Evolutionary conservation across 2,329 filamentous ascomycete genomes (phyloP).

Genomic region (Diaporthe capsici): DNA sequence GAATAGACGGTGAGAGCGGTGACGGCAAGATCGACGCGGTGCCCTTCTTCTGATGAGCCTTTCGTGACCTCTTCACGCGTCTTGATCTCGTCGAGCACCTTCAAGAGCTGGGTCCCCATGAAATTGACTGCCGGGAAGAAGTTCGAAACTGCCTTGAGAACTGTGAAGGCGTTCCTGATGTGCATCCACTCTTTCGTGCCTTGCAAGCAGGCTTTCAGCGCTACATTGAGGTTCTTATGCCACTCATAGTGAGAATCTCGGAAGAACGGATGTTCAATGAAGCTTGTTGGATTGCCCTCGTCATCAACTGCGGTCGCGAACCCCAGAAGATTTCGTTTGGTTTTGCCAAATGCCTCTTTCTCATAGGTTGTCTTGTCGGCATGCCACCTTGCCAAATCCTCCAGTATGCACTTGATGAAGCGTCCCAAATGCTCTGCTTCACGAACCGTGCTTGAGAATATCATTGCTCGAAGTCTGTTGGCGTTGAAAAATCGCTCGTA

Average conservation of each 20-base stretch:
- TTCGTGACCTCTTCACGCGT: slow-evolving; percentile 70
- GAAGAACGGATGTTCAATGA: slow-evolving; percentile 89
- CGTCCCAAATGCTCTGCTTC: slow-evolving; percentile 95
- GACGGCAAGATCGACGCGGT: slow-evolving; percentile 81
- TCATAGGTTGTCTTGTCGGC: slow-evolving; percentile 82
- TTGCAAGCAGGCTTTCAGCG: slow-evolving; percentile 85
- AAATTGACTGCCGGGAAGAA: slow-evolving; percentile 92
- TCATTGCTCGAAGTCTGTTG: slow-evolving; percentile 83
- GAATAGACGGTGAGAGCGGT: slow-evolving; percentile 80
- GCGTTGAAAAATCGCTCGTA: slow-evolving; percentile 88
- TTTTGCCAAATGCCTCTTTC: slow-evolving; percentile 79
- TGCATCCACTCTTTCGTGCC: slow-evolving; percentile 92
- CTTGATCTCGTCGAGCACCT: slow-evolving; percentile 76
- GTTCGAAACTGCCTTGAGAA: slow-evolving; percentile 85
- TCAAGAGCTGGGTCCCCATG: slow-evolving; percentile 79
- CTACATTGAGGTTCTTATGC: slow-evolving; percentile 86
- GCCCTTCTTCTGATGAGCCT: slow-evolving; percentile 60
- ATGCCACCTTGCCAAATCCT: slow-evolving; percentile 89
- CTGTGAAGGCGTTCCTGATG: slow-evolving; percentile 93
- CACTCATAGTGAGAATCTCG: slow-evolving; percentile 88
- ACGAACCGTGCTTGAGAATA: slow-evolving; percentile 90
- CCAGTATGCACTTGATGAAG: slow-evolving; percentile 86
- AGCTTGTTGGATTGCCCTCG: slow-evolving; percentile 77
- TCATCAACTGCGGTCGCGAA: slow-evolving; percentile 82
- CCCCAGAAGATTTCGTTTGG: slow-evolving; percentile 72